Conservation (phyloP, 2,329 filamentous ascomycete species). For the Nannizziopsis arthrosporioides region DNA sequence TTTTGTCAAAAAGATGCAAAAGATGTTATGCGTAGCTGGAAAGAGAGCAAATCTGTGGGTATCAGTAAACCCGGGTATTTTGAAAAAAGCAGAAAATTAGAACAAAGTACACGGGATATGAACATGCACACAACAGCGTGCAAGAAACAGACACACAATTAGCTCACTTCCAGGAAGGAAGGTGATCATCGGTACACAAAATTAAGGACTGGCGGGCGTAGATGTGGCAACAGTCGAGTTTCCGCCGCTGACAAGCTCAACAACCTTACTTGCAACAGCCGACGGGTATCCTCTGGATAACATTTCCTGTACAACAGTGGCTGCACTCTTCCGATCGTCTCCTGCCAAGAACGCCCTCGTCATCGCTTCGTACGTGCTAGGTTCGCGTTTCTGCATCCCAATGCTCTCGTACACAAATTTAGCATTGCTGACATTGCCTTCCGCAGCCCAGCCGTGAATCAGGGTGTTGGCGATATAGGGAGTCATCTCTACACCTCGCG, state of each 20-base stretch:
- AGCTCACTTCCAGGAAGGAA: too few relatives aligned
- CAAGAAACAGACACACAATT: background rate
- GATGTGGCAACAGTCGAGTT: conserved; percentile 11
- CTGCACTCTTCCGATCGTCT: conserved; percentile 65
- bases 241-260: conserved; percentile 61
- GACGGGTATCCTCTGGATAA: conserved; percentile 77
- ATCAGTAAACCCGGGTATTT: conserved; percentile 9
- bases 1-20: conserved; percentile 6
- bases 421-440: conserved; percentile 68
- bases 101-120: background rate
- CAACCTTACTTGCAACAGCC: conserved; percentile 85
- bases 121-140: background rate
- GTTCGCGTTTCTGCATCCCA: conserved; percentile 67
- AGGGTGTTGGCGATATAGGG: conserved; percentile 97
- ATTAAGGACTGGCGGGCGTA: background rate
- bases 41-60: conserved; percentile 5
- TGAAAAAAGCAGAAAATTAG: background rate
- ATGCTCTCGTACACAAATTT: conserved; percentile 70
- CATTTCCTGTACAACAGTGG: conserved; percentile 78
- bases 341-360: conserved; percentile 80
- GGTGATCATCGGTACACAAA: too few relatives aligned
- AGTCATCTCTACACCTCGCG: conserved; percentile 67
- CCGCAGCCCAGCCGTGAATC: conserved; percentile 89
- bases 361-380: conserved; percentile 98
- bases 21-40: conserved; percentile 3